Evolutionary conservation across 2,329 filamentous ascomycete species (phyloP).

Genomic region (Fusarium sp.): DNA sequence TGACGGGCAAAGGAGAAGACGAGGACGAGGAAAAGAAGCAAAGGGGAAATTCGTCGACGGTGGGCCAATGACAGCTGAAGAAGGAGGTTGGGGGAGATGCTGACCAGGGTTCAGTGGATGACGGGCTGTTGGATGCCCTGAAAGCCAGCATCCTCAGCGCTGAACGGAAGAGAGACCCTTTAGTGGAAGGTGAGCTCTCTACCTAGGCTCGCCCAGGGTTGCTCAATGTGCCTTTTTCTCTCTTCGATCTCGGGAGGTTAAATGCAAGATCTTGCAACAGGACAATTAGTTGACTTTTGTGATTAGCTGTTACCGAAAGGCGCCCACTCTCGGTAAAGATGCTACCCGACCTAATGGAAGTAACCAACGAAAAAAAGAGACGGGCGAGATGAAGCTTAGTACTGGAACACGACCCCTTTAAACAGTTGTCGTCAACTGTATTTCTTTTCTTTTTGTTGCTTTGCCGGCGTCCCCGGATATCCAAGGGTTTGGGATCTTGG

Average conservation of each 20-base stretch:
- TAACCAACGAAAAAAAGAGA: slow-evolving; percentile 3
- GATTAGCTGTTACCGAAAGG: slow-evolving; percentile 26
- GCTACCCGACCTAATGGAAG: slow-evolving; percentile 1
- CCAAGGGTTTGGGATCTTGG: slow-evolving; percentile 26
- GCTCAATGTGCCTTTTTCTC: slow-evolving; percentile 3
- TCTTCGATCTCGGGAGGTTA: slow-evolving; percentile 8
- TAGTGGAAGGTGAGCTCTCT: slow-evolving; percentile 5
- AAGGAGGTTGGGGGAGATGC: slow-evolving; percentile 13
- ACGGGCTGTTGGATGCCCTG: slow-evolving; percentile 37
- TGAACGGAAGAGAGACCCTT: slow-evolving; percentile 7
- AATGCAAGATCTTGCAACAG: not conserved
- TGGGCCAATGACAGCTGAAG: slow-evolving; percentile 35
- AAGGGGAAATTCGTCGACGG: slow-evolving; percentile 34
- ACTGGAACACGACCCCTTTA: slow-evolving; percentile 8
- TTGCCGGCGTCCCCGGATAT: slow-evolving; percentile 21
- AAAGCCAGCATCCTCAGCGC: slow-evolving; percentile 40
- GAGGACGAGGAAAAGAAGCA: slow-evolving; percentile 28
- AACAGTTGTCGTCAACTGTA: slow-evolving; percentile 14
- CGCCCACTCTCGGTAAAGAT: slow-evolving; percentile 1
- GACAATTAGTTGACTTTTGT: not conserved
- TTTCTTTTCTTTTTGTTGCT: slow-evolving; percentile 23
- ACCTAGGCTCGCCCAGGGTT: slow-evolving; percentile 21
- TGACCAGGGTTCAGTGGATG: slow-evolving; percentile 25
- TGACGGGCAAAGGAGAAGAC: slow-evolving; percentile 38
- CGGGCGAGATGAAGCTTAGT: not conserved